Percentiles rank a stretch among this genome's conserved stretches.
These are phyloP conservation scores for Striga asiatica DNA, from an alignment of 257 asterid genomes.

Conservation along the genomic window DNA sequence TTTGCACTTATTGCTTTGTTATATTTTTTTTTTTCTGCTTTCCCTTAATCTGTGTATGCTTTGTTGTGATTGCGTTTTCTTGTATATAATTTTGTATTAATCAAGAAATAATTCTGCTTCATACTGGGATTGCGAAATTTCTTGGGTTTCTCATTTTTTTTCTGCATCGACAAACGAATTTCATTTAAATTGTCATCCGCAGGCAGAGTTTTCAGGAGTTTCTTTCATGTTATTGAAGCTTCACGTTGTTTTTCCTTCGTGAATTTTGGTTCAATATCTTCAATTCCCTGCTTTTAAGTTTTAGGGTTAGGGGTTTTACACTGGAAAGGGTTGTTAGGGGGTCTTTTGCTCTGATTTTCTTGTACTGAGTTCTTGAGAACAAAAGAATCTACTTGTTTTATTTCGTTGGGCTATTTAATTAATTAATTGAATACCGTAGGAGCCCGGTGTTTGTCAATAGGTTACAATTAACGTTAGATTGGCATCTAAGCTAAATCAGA, in stretches of 20 bases:
- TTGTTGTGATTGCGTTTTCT: slow-evolving; percentile 3
- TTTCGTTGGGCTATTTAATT: neutral
- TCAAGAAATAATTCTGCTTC: neutral
- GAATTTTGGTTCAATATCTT: no score
- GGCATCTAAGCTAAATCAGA: slow-evolving; percentile 6
- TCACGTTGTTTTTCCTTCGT: neutral
- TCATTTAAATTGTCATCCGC: neutral
- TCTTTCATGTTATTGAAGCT: neutral
- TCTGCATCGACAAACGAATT: slow-evolving; percentile 13
- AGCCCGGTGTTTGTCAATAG: neutral
- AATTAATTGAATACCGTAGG: neutral
- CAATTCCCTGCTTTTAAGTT: neutral
- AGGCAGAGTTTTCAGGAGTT: slow-evolving; percentile 3
- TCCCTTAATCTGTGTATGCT: neutral
- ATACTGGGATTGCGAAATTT: neutral
- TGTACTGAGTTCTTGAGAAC: neutral
- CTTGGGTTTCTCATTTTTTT: neutral
- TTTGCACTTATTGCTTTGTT: slow-evolving; percentile 4
- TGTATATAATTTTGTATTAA: neutral
- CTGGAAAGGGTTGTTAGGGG: neutral
- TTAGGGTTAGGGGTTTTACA: slow-evolving; percentile 17
- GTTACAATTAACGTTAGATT: neutral
- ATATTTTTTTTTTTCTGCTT: neutral
- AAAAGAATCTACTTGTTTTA: no score
- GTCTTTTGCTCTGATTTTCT: neutral